Evolutionary conservation across 352 stramenopile species (phyloP).

Genomic region (Aphanomyces astaci): DNA sequence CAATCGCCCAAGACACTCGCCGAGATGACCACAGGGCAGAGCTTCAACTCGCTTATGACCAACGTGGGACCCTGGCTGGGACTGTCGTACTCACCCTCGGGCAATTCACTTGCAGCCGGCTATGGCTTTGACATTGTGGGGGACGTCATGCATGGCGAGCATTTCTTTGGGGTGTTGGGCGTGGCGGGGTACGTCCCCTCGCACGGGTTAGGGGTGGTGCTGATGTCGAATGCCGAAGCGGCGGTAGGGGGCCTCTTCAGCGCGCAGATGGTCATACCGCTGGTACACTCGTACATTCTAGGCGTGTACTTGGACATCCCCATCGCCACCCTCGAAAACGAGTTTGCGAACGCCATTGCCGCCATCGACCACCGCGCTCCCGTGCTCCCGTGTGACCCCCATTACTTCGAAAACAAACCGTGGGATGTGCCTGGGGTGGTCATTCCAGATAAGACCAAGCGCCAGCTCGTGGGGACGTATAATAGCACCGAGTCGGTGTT

Average conservation of each 20-base stretch:
- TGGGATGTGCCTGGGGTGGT: no score
- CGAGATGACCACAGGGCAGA: no score
- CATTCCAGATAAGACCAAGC: no score
- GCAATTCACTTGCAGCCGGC: slow-evolving; percentile 42
- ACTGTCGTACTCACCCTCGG: slow-evolving; percentile 35
- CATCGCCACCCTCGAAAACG: no score
- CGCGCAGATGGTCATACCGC: slow-evolving; percentile 39
- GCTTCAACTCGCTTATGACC: background rate
- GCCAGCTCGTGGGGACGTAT: no score
- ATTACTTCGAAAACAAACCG: no score
- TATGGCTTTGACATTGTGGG: slow-evolving; percentile 61
- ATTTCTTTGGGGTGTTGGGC: slow-evolving; percentile 52
- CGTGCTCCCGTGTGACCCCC: no score
- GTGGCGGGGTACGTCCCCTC: slow-evolving; percentile 44
- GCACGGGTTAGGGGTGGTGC: slow-evolving; percentile 40
- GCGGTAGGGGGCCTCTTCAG: slow-evolving; percentile 25
- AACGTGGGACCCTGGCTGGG: slow-evolving; percentile 22
- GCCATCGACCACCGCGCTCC: no score
- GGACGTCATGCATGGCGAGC: slow-evolving; percentile 43
- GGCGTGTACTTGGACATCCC: slow-evolving; percentile 59
- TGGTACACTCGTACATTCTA: slow-evolving; percentile 52
- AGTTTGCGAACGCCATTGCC: no score
- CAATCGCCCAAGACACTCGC: no score
- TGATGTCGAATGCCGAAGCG: slow-evolving; percentile 53
- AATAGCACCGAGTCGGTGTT: no score